Percentiles rank a stretch among this genome's conserved stretches.
phyloP scores from a whole-genome alignment of 345 rosid species.

The Litchi chinensis region DNA sequence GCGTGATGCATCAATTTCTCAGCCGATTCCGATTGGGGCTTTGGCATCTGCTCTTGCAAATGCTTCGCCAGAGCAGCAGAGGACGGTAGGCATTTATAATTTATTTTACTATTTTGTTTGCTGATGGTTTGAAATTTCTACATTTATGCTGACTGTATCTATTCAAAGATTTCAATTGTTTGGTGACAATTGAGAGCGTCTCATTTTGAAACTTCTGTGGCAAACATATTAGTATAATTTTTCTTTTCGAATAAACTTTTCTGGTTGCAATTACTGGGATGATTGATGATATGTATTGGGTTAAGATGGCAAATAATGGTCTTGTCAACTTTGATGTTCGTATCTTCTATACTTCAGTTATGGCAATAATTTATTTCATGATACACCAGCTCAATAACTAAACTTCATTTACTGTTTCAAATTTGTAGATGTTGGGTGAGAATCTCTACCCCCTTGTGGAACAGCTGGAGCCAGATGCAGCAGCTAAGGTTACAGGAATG shows the following conservation, averaged over 20 bases:
- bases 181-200: background rate
- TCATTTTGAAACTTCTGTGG: background rate
- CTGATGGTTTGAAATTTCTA: background rate
- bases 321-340: background rate
- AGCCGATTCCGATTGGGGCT: constrained; percentile 77
- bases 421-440: constrained; percentile 86
- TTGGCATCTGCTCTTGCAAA: constrained; percentile 87
- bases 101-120: background rate
- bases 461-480: constrained; percentile 82
- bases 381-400: constrained; percentile 3
- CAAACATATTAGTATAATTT: background rate
- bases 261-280: background rate
- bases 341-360: background rate
- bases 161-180: background rate
- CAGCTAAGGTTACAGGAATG: constrained; percentile 97
- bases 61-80: constrained; percentile 84
- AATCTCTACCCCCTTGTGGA: constrained; percentile 93
- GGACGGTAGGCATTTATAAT: constrained; percentile 53
- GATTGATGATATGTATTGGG: background rate
- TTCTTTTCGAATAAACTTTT: background rate
- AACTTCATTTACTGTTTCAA: background rate
- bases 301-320: background rate
- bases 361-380: background rate
- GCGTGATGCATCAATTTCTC: constrained; percentile 65
- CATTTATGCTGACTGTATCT: background rate